Percentiles rank a stretch among this genome's conserved stretches.
phyloP scores from a whole-genome alignment of 257 asterid species.

The Thymus mandschuricus region DNA sequence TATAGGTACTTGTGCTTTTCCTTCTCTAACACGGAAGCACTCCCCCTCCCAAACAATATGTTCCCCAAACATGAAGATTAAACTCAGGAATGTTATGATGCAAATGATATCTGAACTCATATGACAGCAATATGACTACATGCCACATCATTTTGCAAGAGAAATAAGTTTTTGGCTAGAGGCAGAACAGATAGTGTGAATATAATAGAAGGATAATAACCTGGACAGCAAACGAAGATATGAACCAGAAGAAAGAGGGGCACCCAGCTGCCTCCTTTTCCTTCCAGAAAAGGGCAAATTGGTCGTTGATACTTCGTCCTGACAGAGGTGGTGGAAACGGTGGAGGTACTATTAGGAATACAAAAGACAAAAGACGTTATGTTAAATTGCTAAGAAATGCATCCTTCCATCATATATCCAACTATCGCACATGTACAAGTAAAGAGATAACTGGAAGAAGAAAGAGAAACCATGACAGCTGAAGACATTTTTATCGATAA shows the following conservation, averaged over 20 bases:
- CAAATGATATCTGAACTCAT: background rate
- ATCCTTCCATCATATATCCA: constrained; percentile 18
- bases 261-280: constrained; percentile 74
- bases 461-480: background rate
- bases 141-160: constrained; percentile 2
- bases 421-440: background rate
- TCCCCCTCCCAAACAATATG: background rate
- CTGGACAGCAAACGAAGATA: constrained; percentile 71
- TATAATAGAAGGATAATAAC: constrained; percentile 45
- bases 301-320: constrained; percentile 70
- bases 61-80: background rate
- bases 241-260: constrained; percentile 85
- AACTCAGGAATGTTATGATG: constrained; percentile 3
- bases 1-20: background rate
- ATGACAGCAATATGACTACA: constrained; percentile 28
- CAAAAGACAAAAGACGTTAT: constrained; percentile 39
- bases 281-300: constrained; percentile 65
- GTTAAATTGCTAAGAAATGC: constrained; percentile 26
- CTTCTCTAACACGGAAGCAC: background rate
- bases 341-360: constrained; percentile 79
- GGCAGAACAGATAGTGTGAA: constrained; percentile 24
- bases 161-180: background rate
- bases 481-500: constrained; percentile 9
- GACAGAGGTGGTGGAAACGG: constrained; percentile 93
- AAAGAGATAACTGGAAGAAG: background rate